Percentiles rank a stretch among this genome's conserved stretches.
These are phyloP conservation scores for Termitomyces titanicus DNA, from an alignment of 768 basidiomycete genomes.

Conservation along the genomic window DNA sequence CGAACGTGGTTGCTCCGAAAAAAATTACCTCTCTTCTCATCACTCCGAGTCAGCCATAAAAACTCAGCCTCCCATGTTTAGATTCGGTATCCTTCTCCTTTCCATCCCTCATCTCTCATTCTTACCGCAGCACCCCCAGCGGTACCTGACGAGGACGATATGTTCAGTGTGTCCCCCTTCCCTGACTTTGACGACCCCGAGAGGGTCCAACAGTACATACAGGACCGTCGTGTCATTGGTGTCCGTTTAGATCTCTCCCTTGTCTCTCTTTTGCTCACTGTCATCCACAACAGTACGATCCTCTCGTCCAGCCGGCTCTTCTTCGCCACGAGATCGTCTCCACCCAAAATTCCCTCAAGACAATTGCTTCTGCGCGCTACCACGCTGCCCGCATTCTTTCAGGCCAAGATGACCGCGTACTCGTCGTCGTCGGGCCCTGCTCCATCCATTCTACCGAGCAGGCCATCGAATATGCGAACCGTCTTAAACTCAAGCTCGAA, in stretches of 20 bases:
- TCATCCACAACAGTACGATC: slow-evolving; percentile 68
- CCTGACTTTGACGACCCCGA: slow-evolving; percentile 62
- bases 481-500: slow-evolving; percentile 63
- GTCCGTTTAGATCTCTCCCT: slow-evolving; percentile 38
- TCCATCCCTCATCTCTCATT: slow-evolving; percentile 17
- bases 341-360: slow-evolving; percentile 58
- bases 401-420: slow-evolving; percentile 79
- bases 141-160: slow-evolving; percentile 35
- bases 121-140: slow-evolving; percentile 27
- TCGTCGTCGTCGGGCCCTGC: slow-evolving; percentile 95
- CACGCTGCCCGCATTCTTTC: slow-evolving; percentile 75
- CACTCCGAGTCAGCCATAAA: slow-evolving; percentile 17
- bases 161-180: slow-evolving; percentile 57
- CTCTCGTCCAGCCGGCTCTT: slow-evolving; percentile 90
- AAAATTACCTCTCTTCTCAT: slow-evolving; percentile 6
- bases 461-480: slow-evolving; percentile 78
- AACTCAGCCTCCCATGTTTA: slow-evolving; percentile 20
- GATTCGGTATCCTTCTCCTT: slow-evolving; percentile 30
- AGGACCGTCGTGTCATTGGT: slow-evolving; percentile 77
- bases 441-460: slow-evolving; percentile 89
- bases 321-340: slow-evolving; percentile 85
- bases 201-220: slow-evolving; percentile 68
- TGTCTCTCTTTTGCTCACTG: slow-evolving; percentile 12
- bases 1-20: slow-evolving; percentile 9
- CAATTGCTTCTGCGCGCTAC: slow-evolving; percentile 78